These are phyloP conservation scores for Exophiala alcalophila DNA, from an alignment of 2,329 filamentous ascomycete species.

Conservation along the genomic window DNA sequence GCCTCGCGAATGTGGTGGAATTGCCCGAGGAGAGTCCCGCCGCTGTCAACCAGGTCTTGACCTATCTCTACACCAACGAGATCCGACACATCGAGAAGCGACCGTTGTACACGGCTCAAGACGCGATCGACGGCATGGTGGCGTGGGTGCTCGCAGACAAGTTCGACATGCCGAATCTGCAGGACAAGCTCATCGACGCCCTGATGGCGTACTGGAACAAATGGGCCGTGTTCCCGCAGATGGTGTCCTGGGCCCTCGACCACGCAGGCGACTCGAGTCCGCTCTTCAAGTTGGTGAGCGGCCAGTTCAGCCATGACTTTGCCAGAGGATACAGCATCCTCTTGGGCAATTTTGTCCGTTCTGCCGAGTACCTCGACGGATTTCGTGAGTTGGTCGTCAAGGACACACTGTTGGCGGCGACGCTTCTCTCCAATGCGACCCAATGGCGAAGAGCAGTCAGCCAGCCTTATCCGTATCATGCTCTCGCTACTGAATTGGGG, in stretches of 20 bases:
- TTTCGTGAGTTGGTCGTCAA: not conserved
- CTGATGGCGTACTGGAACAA: not conserved
- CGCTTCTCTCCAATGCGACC: not conserved
- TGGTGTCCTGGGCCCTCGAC: constrained; percentile 3
- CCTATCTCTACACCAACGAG: constrained; percentile 7
- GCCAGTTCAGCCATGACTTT: constrained; percentile 6
- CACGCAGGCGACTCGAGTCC: not conserved
- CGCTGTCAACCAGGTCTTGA: constrained; percentile 8
- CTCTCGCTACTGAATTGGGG: not conserved
- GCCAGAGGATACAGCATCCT: not conserved
- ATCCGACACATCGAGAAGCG: not conserved
- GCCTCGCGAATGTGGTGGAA: constrained; percentile 2
- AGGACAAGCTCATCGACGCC: constrained; percentile 13
- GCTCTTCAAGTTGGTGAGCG: constrained; percentile 5
- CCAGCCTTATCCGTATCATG: not conserved
- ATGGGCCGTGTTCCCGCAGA: not conserved
- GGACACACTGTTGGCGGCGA: not conserved
- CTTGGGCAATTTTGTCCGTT: too few relatives aligned
- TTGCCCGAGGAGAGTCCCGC: constrained; percentile 6
- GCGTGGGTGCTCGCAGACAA: constrained; percentile 20
- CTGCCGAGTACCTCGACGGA: too few relatives aligned
- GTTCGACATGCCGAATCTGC: constrained; percentile 9
- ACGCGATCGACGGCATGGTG: not conserved
- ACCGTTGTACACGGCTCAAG: not conserved
- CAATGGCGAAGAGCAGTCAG: not conserved